These are phyloP conservation scores for Paramecium tetraurelia DNA, from an alignment of 73 alveolate genomes.

Conservation along the genomic window DNA sequence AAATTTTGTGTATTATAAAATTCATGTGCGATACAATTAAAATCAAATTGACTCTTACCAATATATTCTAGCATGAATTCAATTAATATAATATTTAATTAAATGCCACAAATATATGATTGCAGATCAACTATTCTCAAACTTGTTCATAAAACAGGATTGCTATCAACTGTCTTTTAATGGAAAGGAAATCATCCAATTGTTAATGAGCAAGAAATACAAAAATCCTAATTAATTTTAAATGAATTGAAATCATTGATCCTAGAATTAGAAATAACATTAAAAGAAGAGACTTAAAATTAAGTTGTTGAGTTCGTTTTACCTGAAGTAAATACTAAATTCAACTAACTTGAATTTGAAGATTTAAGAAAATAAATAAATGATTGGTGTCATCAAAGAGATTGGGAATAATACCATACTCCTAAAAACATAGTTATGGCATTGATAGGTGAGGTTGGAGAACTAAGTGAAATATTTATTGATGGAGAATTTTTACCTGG, in stretches of 20 bases:
- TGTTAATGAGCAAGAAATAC: neutral
- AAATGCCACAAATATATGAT: neutral
- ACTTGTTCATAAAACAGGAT: neutral
- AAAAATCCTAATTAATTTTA: neutral
- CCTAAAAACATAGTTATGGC: constrained; percentile 61
- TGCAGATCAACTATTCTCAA: neutral
- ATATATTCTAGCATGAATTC: neutral
- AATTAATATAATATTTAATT: neutral
- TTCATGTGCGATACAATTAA: too few relatives aligned
- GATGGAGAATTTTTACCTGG: constrained; percentile 45
- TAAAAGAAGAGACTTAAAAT: neutral
- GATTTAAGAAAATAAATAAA: constrained; percentile 28
- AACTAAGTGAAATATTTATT: constrained; percentile 44
- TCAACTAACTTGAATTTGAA: neutral
- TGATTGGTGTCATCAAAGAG: constrained; percentile 42
- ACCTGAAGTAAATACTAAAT: neutral
- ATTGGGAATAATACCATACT: constrained; percentile 62
- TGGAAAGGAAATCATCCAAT: constrained; percentile 51
- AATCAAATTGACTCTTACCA: neutral
- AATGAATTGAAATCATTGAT: neutral
- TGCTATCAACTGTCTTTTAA: neutral
- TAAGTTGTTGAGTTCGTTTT: neutral
- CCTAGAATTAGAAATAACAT: neutral
- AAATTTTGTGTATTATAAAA: too few relatives aligned
- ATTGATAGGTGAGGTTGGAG: constrained; percentile 57